Evolutionary conservation across 176 grass and related monocot genomes (phyloP).

Genomic region (Raddia distichophylla): DNA sequence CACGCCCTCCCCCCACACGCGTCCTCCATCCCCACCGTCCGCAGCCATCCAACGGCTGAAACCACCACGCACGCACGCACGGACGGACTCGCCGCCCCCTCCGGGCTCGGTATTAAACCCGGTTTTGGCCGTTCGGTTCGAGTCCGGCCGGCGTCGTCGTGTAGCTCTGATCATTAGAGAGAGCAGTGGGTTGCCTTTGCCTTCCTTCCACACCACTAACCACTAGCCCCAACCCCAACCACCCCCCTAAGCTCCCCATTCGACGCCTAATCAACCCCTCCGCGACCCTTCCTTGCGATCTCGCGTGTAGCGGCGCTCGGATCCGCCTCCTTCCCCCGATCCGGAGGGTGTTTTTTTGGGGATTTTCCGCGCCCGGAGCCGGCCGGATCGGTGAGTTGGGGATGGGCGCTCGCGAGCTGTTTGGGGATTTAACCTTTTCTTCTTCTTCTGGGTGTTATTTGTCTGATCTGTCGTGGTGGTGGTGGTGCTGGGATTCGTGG

Average conservation of each 20-base stretch:
- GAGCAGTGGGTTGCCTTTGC: neutral
- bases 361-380: neutral
- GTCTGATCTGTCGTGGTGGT: neutral
- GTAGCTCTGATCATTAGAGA: constrained; percentile 35
- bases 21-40: neutral
- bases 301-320: neutral
- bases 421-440: neutral
- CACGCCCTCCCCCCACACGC: neutral
- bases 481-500: constrained; percentile 16
- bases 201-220: constrained; percentile 28
- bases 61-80: neutral
- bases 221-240: constrained; percentile 3
- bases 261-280: neutral
- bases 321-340: neutral
- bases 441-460: neutral
- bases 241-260: neutral
- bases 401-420: neutral
- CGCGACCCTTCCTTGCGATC: neutral
- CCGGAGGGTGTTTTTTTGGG: neutral
- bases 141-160: constrained; percentile 50
- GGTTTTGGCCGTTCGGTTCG: constrained; percentile 27
- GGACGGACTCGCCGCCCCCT: constrained; percentile 29
- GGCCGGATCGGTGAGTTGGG: constrained; percentile 38
- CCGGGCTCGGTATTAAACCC: constrained; percentile 31
- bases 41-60: neutral